Percentiles rank a stretch among this genome's conserved stretches.
These are phyloP conservation scores for Tolypocladium paradoxum DNA, from an alignment of 2,329 filamentous ascomycete species.

Conservation along the genomic window DNA sequence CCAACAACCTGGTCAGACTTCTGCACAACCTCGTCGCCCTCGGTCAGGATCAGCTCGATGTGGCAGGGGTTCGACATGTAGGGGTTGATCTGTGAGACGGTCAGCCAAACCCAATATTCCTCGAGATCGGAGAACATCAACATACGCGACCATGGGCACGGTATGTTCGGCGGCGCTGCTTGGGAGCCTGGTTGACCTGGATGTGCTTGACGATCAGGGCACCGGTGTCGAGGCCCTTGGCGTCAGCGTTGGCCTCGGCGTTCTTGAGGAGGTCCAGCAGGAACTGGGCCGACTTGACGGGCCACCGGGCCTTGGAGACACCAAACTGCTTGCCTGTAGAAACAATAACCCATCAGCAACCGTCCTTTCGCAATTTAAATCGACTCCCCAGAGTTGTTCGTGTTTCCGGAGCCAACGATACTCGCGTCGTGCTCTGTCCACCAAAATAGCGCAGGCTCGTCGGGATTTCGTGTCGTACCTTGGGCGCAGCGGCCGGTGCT, in stretches of 20 bases:
- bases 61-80: slow-evolving; percentile 99
- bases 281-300: slow-evolving; percentile 98
- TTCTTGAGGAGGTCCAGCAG: slow-evolving; percentile 95
- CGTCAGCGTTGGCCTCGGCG: slow-evolving; percentile 92
- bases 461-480: slow-evolving; percentile 55
- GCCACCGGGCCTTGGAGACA: slow-evolving; percentile 97
- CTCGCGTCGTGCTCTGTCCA: background rate
- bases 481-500: slow-evolving; percentile 92
- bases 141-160: slow-evolving; percentile 99
- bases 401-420: background rate
- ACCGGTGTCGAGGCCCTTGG: slow-evolving; percentile 93
- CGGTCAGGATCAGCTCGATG: slow-evolving; percentile 99
- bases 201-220: slow-evolving; percentile 99
- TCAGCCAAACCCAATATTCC: background rate
- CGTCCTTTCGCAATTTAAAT: background rate
- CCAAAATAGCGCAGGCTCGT: background rate
- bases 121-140: slow-evolving; percentile 19
- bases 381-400: background rate
- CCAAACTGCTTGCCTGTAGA: slow-evolving; percentile 93
- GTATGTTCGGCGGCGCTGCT: slow-evolving; percentile 98
- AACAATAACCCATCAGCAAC: slow-evolving; percentile 15
- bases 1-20: slow-evolving; percentile 78
- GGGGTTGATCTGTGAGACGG: slow-evolving; percentile 74
- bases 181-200: slow-evolving; percentile 99
- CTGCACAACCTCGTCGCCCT: slow-evolving; percentile 90